These are phyloP conservation scores for Macrolepiota dolichaula DNA, from an alignment of 768 basidiomycete genomes.

Conservation along the genomic window DNA sequence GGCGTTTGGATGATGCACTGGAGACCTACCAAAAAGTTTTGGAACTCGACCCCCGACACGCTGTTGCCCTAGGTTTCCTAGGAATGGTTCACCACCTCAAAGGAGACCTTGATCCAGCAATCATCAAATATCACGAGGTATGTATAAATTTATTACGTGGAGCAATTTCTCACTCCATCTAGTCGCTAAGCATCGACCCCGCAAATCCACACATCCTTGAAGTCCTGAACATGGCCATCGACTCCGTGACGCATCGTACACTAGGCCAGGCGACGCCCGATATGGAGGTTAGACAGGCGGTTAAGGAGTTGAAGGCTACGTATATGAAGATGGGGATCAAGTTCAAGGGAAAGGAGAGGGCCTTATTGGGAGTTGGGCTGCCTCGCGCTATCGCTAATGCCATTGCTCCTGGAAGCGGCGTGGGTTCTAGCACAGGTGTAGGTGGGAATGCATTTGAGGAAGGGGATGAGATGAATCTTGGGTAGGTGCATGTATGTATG, in stretches of 20 bases:
- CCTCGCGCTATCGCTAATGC: not conserved
- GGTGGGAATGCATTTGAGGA: constrained; percentile 5
- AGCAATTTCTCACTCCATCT: not conserved
- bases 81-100: constrained; percentile 86
- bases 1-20: constrained; percentile 63
- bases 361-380: constrained; percentile 2
- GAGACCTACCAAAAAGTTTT: constrained; percentile 75
- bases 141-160: constrained; percentile 16
- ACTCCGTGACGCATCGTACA: constrained; percentile 29
- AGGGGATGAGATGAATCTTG: constrained; percentile 10
- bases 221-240: constrained; percentile 77
- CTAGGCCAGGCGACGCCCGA: not conserved
- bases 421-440: not conserved
- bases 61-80: constrained; percentile 79
- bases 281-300: constrained; percentile 2
- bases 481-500: not conserved
- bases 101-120: constrained; percentile 73
- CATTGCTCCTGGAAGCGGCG: not conserved
- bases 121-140: constrained; percentile 92
- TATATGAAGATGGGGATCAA: constrained; percentile 3
- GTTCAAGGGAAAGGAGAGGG: constrained; percentile 10
- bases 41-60: constrained; percentile 81
- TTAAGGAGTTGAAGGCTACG: constrained; percentile 10
- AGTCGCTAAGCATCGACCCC: constrained; percentile 81
- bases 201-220: constrained; percentile 81